Evolutionary conservation across 2,329 filamentous ascomycete species (phyloP), one percentile per base, ranked within the genome.

Genomic region (Colletotrichum theobromicola): DNA sequence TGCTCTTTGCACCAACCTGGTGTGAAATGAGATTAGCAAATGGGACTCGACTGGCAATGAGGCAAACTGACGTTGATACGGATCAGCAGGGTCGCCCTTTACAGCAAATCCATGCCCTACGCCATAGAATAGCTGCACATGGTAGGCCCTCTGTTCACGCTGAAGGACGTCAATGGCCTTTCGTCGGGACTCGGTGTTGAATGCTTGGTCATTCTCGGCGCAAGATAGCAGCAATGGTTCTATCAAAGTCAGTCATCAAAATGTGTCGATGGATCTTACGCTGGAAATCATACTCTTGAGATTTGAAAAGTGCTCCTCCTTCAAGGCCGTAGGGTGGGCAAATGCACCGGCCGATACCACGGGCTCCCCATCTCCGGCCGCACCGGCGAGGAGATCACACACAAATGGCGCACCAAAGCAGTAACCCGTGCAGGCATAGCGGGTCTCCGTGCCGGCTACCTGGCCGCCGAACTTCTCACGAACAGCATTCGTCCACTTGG

Each of bases 81-180:
- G 72, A 10, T 87, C 81, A 15, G 85, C 78, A 55, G 84, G 78
- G 77, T 94, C 90, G 4, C 85, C 88, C 66, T 91, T 87, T 10
- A 92, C 87, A 9, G 90, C 90, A 79, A 94, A 94, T 0, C 92
- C 92, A 80, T 94, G 93, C 74, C 86, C 82, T 18, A 93, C 90
- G 46, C 88, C 88, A 28, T 87, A 87, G 84, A 91, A 94, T 24
- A 94, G 83, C 80, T 89, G 91, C 76, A 93, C 85, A 78, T 94
- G 91, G 81, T 91, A 94, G 3, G 88, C 76, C 76, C 85, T 86
- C 53, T 83, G 80, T 32, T 80, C 79, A 28, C 79, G 80, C 57
- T 83, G 81, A 63, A 89, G 78, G 35, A 88, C 84, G 26, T 88
- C 85, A 2, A 87, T 55, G 3, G 86, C 87, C 53, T 79, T 81